Evolutionary conservation across 2,329 filamentous ascomycete species (phyloP).

Genomic region (Sporothrix mexicana): DNA sequence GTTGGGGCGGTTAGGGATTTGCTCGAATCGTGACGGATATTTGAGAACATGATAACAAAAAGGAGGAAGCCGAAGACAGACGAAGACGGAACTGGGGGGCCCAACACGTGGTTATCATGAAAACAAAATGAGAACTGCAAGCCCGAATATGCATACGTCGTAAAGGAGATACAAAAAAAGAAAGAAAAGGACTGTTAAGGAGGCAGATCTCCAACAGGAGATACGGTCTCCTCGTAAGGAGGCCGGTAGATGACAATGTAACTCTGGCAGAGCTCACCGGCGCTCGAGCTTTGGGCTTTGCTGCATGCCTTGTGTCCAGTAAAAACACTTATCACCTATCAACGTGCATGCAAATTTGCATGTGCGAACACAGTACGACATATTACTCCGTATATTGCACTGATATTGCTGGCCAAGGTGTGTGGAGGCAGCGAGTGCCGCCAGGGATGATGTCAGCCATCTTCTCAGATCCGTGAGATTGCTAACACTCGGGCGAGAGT

Average conservation of each 20-base stretch:
- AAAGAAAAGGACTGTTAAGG: neutral
- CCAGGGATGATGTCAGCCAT: constrained; percentile 21
- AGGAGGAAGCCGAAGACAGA: neutral
- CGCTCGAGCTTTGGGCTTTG: no score
- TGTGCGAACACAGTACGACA: no score
- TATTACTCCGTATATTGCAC: no score
- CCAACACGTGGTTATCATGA: neutral
- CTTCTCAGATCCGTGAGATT: constrained; percentile 11
- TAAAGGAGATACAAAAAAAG: neutral
- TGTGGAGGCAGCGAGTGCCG: neutral
- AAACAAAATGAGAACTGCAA: neutral
- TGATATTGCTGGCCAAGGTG: neutral
- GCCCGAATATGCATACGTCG: neutral
- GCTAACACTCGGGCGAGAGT: constrained; percentile 29
- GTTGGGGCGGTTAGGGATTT: neutral
- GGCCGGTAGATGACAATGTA: neutral
- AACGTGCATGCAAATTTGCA: no score
- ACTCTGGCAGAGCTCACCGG: neutral
- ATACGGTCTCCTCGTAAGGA: neutral
- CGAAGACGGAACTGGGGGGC: no score
- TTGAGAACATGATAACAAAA: neutral
- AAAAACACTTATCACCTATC: no score
- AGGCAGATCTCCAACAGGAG: neutral
- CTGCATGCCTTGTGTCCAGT: no score
- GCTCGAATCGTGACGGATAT: neutral